These are phyloP conservation scores for Sphagnum tenellum DNA, from an alignment of 225 moss, liverwort and hornwort species.

Conservation along the genomic window DNA sequence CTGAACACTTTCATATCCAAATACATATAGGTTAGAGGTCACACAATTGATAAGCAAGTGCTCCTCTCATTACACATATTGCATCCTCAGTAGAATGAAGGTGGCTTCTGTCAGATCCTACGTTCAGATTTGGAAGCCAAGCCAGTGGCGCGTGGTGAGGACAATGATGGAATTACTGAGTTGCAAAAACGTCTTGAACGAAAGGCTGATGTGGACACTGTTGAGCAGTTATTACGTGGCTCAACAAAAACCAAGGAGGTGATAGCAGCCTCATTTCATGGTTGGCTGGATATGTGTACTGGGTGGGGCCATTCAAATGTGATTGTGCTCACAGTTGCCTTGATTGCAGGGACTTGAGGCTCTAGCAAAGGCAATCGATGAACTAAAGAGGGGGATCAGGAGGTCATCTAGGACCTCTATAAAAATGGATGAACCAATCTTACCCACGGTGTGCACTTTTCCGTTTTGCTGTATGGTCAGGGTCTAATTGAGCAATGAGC, in stretches of 20 bases:
- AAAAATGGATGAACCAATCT: constrained; percentile 7
- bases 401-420: constrained; percentile 15
- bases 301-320: no score
- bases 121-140: constrained; percentile 66
- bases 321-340: no score
- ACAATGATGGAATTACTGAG: constrained; percentile 10
- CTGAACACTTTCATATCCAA: no score
- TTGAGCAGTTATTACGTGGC: constrained; percentile 34
- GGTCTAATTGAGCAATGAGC: neutral
- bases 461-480: neutral
- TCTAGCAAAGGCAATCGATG: constrained; percentile 33
- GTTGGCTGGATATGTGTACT: no score
- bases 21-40: no score
- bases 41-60: no score
- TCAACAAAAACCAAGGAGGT: constrained; percentile 37
- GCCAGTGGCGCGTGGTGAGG: constrained; percentile 19
- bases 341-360: constrained; percentile 17
- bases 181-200: constrained; percentile 36
- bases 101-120: constrained; percentile 31
- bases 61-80: no score
- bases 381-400: constrained; percentile 21
- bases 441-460: constrained; percentile 1
- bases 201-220: constrained; percentile 42
- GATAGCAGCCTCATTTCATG: neutral
- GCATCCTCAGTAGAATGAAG: no score